Base-by-base conservation (phyloP, 169 alveolate species). In the Cryptosporidium parvum region DNA sequence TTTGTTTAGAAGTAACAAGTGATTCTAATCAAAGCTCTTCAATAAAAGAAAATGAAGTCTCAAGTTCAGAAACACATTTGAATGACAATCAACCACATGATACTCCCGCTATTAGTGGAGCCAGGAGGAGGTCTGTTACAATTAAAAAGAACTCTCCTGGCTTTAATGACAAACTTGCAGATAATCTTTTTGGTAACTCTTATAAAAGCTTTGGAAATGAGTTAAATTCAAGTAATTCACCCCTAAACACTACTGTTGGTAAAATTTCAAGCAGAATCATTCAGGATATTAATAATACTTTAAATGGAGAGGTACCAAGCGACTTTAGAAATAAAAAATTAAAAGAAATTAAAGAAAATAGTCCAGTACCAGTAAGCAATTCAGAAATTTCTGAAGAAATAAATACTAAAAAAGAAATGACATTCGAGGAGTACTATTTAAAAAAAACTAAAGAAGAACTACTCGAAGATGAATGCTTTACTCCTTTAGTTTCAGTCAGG, bases 391-490 rank as follows among this genome's bases (percentile, higher is more conserved):
- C 44, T 5, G 18, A 37, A 18, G 52, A 37, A 33, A 14, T 18
- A 65, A 37, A 65, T 26, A n/a, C 1, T 56, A 26, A 2, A 33
- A 65, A 37, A 3, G 10, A 33, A 37, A 65, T 31, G 3, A 65
- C 72, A 23, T 65, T 65, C 29, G 72, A 65, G 52, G 72, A 65
- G 29, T 65, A 65, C 9, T 65, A 65, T n/a, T 65, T 52, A 10
- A 29, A 65, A n/a, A 65, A 65, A 16, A 33, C 48, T 7, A 29
- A 65, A 37, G 44, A 65, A n/a, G 72, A 33, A 14, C 6, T 21
- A 33, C 5, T 65, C 10, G 72, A 65, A 7, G 72, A 65, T 65
- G 52, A 37, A 16, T 12, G 12, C 5, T 65, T 35, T 7, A 26
- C 72, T 65, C 72, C 48, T 31, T 26, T 65, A 33, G 10, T 65